Conservation (phyloP, 768 basidiomycete species). For the Jaapia argillacea region DNA sequence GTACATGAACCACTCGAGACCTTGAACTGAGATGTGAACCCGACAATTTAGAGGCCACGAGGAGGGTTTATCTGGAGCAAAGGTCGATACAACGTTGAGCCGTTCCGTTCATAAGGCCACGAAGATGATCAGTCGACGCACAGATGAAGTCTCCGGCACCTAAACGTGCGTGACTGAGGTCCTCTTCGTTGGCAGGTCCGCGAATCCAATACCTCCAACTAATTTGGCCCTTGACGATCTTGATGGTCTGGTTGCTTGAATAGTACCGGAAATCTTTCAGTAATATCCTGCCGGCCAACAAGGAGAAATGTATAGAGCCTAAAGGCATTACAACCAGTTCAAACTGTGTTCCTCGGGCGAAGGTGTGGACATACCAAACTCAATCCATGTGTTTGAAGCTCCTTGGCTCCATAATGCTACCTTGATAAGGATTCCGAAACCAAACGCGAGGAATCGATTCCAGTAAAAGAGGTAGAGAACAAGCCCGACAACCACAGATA, state of each 20-base stretch:
- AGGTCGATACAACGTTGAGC: too few species aligned
- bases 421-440: slow-evolving; percentile 58
- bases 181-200: slow-evolving; percentile 64
- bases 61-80: slow-evolving; percentile 23
- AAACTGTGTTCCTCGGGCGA: background rate
- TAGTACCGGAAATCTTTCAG: slow-evolving; percentile 85
- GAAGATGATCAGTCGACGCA: too few species aligned
- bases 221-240: slow-evolving; percentile 74
- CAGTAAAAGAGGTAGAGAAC: slow-evolving; percentile 85
- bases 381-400: slow-evolving; percentile 72
- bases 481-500: slow-evolving; percentile 42
- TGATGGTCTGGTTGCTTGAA: slow-evolving; percentile 85
- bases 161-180: slow-evolving; percentile 36
- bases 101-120: too few species aligned
- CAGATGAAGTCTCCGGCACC: slow-evolving; percentile 38
- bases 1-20: slow-evolving; percentile 89
- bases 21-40: slow-evolving; percentile 70
- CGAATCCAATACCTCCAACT: slow-evolving; percentile 96
- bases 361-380: slow-evolving; percentile 62
- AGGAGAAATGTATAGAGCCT: slow-evolving; percentile 91
- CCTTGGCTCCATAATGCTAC: slow-evolving; percentile 71
- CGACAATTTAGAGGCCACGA: slow-evolving; percentile 54
- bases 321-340: too few species aligned
- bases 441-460: slow-evolving; percentile 71
- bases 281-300: slow-evolving; percentile 78